Evolutionary conservation across 1,139 yeast genomes (phyloP), one percentile per base, ranked within the genome.

Genomic region (Suhomyces bribrorum): DNA sequence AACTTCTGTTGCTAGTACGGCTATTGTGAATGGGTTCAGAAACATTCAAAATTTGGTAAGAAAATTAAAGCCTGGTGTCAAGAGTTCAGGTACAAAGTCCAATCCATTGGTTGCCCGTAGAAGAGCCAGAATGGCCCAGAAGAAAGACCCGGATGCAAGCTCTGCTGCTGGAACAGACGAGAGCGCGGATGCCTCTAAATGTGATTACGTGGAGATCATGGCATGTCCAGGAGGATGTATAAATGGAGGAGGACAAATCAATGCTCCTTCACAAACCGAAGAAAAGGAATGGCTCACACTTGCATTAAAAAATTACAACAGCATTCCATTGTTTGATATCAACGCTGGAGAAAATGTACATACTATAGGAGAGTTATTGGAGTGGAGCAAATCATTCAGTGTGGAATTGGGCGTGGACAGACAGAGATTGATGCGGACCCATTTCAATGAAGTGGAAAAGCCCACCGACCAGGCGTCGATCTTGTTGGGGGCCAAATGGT

Each of bases 181-280:
- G 28, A 33, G 46, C 1, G 80, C 81, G 0, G 92, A 86, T 47
- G 83, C 92, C 1, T 62, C 77, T 14, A 73, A 69, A 32, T 83
- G 87, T 52, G 95, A 88, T 48, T 87, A 86, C 53, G 88, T 92
- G 5, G 98, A 92, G 54, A 86, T 92, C 26, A 90, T 89, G 97
- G 98, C 98, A 1, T 92, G 98, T 59, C 98, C 98, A 3, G 88
- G 87, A 26, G 99, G 98, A 1, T 92, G 98, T 56, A 86, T 90
- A 41, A 92, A 92, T 55, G 99, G 99, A 7, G 97, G 98, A 13
- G 99, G 99, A 0, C 92, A 89, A 54, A 81, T 86, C 26, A 70
- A 76, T 14, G 67, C 76, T 24, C 80, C 86, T 0, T 53, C 51
- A 5, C 63, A 54, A 3, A 47, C 55, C 0, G 34, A 47, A 8